Evolutionary conservation across 371 early-diverging fungal genomes (phyloP).

Genomic region (Lichtheimia corymbifera): DNA sequence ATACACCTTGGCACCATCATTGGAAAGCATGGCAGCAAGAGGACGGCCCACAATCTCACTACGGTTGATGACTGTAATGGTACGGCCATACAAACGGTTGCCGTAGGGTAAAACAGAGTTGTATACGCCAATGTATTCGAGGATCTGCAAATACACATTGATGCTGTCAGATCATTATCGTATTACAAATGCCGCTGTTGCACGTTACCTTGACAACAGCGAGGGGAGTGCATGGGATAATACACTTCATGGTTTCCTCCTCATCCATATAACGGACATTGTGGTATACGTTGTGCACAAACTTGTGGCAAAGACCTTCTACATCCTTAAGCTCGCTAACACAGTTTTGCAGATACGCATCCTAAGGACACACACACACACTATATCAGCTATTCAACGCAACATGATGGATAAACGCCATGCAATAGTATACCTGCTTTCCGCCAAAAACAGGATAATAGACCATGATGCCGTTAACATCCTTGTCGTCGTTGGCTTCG

Average conservation of each 20-base stretch:
- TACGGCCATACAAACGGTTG: constrained; percentile 92
- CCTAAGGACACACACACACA: constrained; percentile 49
- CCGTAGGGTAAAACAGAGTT: constrained; percentile 89
- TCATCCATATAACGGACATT: constrained; percentile 91
- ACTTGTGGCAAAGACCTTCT: constrained; percentile 93
- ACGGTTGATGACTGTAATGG: constrained; percentile 92
- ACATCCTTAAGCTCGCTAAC: constrained; percentile 92
- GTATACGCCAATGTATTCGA: constrained; percentile 93
- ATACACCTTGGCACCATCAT: constrained; percentile 96
- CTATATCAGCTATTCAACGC: neutral
- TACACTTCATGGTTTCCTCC: constrained; percentile 83
- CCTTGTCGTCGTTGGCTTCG: constrained; percentile 83
- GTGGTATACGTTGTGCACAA: constrained; percentile 93
- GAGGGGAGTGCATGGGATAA: constrained; percentile 95
- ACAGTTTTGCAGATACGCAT: constrained; percentile 90
- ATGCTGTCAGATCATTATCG: neutral
- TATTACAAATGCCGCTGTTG: too few species aligned
- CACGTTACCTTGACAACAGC: constrained; percentile 84
- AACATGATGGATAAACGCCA: neutral
- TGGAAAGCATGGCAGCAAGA: constrained; percentile 94
- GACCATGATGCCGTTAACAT: constrained; percentile 92
- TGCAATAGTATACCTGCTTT: constrained; percentile 62
- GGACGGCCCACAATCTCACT: constrained; percentile 97
- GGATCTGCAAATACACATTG: constrained; percentile 45
- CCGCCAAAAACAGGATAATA: constrained; percentile 95